Evolutionary conservation across 1,284 basidiomycete species (phyloP), one percentile per base, ranked within the genome.

Genomic region (Sporisorium scitamineum): DNA sequence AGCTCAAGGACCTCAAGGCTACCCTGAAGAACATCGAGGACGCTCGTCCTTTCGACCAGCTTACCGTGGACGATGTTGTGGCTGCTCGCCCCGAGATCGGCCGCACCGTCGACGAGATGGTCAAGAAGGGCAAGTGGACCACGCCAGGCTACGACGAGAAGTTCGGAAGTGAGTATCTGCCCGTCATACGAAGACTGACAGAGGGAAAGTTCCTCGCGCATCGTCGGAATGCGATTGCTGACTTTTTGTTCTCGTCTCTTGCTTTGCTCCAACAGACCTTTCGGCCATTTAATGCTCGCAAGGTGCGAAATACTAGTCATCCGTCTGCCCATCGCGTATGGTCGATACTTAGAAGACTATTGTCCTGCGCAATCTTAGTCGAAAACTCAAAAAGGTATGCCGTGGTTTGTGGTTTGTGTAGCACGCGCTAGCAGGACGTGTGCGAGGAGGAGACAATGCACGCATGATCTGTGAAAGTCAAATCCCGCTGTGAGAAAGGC

Each of bases 61-160:
- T 99, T 79, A 96, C 94, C 56, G 94, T 91, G 75, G 91, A 93
- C 82, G 97, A 99, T 80, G 93, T 99, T 80, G 91, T 92, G 79
- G 89, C 92, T 76, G 96, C 97, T 55, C 92, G 95, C 86, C 97
- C 97, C 53, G 94, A 95, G 87, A 92, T 99, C 86, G 88, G 89
- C 57, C 91, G 97, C 87, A 91, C 94, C 53, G 94, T 97, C 80
- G 94, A 98, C 89, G 95, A 91, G 82, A 98, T 98, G 95, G 87
- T 98, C 84, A 92, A 93, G 90, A 97, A 99, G 89, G 97, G 97
- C 87, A 98, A 98, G 89, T 99, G 94, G 93, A 93, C 92, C 85
- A 94, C 97, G 65, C 84, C 84, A 39, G 83, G 83, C 44, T 85
- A 85, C 82, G 75, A 80, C 54, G 84, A 84, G 76, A 84, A 83